Percentiles rank a stretch among this genome's conserved stretches.
Evolutionary conservation across 2,329 filamentous ascomycete genomes (phyloP).

Genomic region (Cladosporium austrohemisphaericum): DNA sequence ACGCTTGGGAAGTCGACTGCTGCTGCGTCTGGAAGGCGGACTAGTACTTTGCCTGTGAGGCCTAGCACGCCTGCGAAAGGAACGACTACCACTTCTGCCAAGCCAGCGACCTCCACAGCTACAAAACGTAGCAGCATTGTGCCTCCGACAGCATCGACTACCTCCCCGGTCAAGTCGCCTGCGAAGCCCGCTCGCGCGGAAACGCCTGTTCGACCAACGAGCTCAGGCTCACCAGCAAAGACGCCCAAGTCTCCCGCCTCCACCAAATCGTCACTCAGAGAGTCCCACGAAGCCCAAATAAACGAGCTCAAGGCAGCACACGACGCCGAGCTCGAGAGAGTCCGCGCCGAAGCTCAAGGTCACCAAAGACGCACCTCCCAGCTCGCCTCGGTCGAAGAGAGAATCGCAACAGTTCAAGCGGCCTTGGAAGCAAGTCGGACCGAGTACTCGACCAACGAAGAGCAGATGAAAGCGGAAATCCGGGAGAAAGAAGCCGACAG

Average conservation of each 20-base stretch:
- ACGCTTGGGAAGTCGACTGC: background rate
- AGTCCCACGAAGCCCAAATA: conserved; percentile 20
- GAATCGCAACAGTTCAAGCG: conserved; percentile 27
- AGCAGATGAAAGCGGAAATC: conserved; percentile 29
- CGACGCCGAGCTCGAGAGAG: conserved; percentile 21
- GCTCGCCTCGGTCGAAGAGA: conserved; percentile 31
- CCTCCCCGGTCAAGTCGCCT: background rate
- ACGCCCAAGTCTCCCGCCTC: background rate
- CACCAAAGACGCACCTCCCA: conserved; percentile 26
- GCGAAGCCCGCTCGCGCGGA: background rate
- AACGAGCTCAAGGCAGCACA: conserved; percentile 22
- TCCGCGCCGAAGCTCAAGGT: conserved; percentile 27
- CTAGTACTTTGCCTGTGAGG: conserved; percentile 2
- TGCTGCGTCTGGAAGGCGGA: background rate
- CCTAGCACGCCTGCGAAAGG: conserved; percentile 4
- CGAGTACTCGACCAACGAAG: conserved; percentile 28
- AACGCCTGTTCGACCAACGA: background rate
- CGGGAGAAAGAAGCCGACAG: conserved; percentile 30
- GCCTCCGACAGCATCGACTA: background rate
- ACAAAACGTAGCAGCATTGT: background rate
- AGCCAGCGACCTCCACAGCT: background rate
- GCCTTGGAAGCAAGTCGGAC: conserved; percentile 8
- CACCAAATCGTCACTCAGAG: conserved; percentile 16
- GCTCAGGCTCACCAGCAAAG: conserved; percentile 1
- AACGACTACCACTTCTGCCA: background rate